phyloP scores from a whole-genome alignment of 805 yeast genomes.

The Metschnikowia borealis region DNA sequence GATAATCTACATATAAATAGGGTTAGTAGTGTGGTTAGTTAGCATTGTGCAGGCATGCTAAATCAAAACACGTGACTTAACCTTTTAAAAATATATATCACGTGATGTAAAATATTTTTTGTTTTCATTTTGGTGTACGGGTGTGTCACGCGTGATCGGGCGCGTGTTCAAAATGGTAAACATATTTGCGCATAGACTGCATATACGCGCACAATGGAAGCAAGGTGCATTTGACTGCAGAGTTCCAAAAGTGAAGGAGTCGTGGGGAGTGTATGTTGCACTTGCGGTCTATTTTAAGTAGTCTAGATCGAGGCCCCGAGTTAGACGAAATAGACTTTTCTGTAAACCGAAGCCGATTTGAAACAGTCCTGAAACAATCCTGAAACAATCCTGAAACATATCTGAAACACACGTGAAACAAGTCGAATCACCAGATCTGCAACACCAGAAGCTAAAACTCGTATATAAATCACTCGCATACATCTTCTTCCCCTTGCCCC shows the following conservation, averaged over 20 bases:
- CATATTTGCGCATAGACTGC: background rate
- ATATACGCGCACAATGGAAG: background rate
- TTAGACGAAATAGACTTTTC: background rate
- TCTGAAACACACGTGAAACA: background rate
- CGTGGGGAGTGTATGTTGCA: background rate
- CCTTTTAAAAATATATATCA: too few relatives aligned
- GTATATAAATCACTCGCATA: too few relatives aligned
- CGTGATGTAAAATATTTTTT: too few relatives aligned
- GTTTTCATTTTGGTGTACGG: background rate
- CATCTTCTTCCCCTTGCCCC: background rate
- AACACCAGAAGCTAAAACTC: too few relatives aligned
- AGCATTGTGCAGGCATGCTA: background rate
- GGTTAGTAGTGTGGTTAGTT: background rate
- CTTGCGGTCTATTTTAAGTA: background rate
- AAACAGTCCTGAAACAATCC: background rate
- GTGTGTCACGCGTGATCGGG: background rate
- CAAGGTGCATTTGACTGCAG: background rate
- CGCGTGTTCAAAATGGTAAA: background rate
- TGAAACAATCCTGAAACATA: background rate
- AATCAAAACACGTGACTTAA: too few relatives aligned
- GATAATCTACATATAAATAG: too few relatives aligned
- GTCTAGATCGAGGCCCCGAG: background rate
- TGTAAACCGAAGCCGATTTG: background rate
- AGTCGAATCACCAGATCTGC: too few relatives aligned
- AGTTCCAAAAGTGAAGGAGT: background rate